These are phyloP conservation scores for Hypholoma sublateritium DNA, from an alignment of 768 basidiomycete species.

Conservation along the genomic window DNA sequence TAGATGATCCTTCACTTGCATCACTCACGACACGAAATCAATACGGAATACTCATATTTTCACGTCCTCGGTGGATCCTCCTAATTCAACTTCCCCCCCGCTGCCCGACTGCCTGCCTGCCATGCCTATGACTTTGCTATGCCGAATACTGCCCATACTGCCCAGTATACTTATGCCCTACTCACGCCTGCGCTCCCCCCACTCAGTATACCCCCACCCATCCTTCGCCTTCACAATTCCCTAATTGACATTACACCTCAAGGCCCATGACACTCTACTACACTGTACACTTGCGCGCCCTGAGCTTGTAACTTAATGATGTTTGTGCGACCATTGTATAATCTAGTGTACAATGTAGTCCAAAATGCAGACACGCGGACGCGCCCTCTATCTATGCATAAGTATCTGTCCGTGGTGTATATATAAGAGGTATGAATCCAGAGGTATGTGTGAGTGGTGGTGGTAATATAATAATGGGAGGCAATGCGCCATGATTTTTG, in stretches of 20 bases:
- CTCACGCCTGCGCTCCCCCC: not conserved
- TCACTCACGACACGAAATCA: not conserved
- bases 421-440: not conserved
- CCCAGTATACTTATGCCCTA: not conserved
- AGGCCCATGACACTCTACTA: not conserved
- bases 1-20: slow-evolving; percentile 23
- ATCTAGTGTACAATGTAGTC: slow-evolving; percentile 30
- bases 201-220: not conserved
- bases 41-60: not conserved
- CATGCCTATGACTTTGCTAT: not conserved
- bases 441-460: too few species aligned
- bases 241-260: not conserved
- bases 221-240: not conserved
- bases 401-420: not conserved
- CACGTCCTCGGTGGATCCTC: not conserved
- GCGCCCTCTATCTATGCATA: too few species aligned
- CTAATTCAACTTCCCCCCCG: not conserved
- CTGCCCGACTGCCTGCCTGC: not conserved
- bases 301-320: slow-evolving; percentile 15
- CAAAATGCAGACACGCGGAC: slow-evolving; percentile 2
- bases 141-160: not conserved
- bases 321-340: slow-evolving; percentile 26
- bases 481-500: too few species aligned
- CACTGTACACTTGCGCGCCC: not conserved
- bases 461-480: too few species aligned